A percentile compares a stretch with the other conserved stretches of the same genome.
Conservation (phyloP, 2,329 filamentous ascomycete genomes). For the Fusarium sp. region DNA sequence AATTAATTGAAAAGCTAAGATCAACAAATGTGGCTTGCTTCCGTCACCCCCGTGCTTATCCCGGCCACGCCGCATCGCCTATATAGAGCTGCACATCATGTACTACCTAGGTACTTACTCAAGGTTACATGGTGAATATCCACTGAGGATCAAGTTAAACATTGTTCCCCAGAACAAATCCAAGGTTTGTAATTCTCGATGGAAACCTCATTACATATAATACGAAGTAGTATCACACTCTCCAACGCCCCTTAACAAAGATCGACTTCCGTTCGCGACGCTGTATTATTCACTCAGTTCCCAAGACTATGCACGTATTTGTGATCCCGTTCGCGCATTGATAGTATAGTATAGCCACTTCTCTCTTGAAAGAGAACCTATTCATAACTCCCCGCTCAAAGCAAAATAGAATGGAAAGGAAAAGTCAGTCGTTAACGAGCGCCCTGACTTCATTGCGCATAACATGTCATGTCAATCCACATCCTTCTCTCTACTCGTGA, state of each 20-base stretch:
- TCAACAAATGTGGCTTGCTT: constrained; percentile 13
- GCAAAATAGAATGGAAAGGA: constrained; percentile 22
- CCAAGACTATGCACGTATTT: background rate
- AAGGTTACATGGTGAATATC: constrained; percentile 1
- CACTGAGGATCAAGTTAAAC: constrained; percentile 9
- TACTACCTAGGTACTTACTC: background rate
- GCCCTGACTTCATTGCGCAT: constrained; percentile 40
- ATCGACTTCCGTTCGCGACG: background rate
- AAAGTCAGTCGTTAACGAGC: constrained; percentile 34
- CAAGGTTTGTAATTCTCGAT: background rate
- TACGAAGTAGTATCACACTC: background rate
- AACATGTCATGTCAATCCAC: constrained; percentile 11
- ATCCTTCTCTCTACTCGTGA: constrained; percentile 7
- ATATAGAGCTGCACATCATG: background rate
- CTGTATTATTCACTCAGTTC: background rate
- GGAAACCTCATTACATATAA: background rate
- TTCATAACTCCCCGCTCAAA: constrained; percentile 32
- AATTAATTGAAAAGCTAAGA: background rate
- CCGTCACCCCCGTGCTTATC: background rate
- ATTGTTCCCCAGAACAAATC: constrained; percentile 1
- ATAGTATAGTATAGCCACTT: constrained; percentile 1
- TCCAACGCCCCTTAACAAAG: constrained; percentile 5
- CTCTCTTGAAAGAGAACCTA: constrained; percentile 12
- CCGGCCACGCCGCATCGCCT: constrained; percentile 12
- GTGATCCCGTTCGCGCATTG: background rate